Evolutionary conservation across 1,284 basidiomycete species (phyloP).

Genomic region (Ustilago vetiveriae): DNA sequence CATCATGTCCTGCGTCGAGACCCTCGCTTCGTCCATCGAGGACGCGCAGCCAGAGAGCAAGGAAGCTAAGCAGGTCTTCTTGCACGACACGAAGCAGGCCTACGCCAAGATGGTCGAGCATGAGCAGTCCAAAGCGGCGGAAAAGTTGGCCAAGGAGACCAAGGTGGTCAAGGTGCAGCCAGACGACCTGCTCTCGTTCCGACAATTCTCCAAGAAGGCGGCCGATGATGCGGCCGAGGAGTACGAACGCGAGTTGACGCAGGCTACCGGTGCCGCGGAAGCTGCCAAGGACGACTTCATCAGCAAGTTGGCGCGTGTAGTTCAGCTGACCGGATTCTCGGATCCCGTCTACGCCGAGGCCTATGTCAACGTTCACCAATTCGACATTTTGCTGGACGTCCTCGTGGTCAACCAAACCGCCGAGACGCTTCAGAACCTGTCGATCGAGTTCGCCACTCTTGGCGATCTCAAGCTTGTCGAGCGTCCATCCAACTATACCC

Average conservation of each 20-base stretch:
- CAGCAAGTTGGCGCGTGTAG: constrained; percentile 92
- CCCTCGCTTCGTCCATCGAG: constrained; percentile 72
- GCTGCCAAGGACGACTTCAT: constrained; percentile 88
- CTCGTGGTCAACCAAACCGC: constrained; percentile 95
- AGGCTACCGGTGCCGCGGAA: constrained; percentile 86
- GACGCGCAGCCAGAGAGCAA: constrained; percentile 71
- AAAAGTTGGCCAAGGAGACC: constrained; percentile 81
- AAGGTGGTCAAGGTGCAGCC: constrained; percentile 84
- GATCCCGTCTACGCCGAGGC: constrained; percentile 99
- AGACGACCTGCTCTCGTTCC: constrained; percentile 90
- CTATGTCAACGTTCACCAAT: constrained; percentile 96
- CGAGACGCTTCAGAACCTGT: constrained; percentile 94
- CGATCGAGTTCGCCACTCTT: constrained; percentile 95
- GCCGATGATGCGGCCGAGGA: constrained; percentile 70
- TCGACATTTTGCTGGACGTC: constrained; percentile 93
- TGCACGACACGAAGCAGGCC: constrained; percentile 89
- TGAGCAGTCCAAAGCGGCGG: constrained; percentile 73
- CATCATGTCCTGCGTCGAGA: constrained; percentile 95
- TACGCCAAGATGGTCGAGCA: constrained; percentile 96
- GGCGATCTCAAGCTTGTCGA: constrained; percentile 98
- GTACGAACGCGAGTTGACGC: constrained; percentile 87
- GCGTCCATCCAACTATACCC: constrained; percentile 87
- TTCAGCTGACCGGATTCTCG: constrained; percentile 97
- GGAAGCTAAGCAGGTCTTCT: constrained; percentile 80
- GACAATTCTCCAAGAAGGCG: constrained; percentile 92